Percentiles rank a stretch among this genome's conserved stretches.
Conservation (phyloP, 441 rosid species). For the Populus hybrid region DNA sequence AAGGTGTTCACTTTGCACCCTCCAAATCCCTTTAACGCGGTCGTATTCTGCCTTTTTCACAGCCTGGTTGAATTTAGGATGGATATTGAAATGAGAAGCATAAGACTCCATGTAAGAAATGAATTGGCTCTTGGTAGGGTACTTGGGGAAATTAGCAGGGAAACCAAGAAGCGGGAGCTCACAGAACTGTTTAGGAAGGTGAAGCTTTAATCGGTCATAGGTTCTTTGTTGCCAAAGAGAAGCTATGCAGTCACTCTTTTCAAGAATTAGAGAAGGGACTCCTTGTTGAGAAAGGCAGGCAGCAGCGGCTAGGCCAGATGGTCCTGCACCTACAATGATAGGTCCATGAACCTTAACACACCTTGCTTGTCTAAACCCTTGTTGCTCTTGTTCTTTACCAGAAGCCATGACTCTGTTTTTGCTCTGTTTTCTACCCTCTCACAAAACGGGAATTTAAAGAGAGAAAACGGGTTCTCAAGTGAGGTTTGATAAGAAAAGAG, state of each 20-base stretch:
- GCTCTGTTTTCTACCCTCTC: slow-evolving; percentile 19
- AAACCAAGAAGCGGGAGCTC: slow-evolving; percentile 67
- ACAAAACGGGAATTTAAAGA: not conserved
- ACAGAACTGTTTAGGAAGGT: slow-evolving; percentile 86
- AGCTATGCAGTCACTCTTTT: slow-evolving; percentile 71
- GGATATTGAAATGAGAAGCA: slow-evolving; percentile 64
- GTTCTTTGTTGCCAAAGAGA: slow-evolving; percentile 80
- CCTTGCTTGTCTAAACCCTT: slow-evolving; percentile 6
- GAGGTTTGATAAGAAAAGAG: not conserved
- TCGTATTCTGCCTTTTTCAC: slow-evolving; percentile 57
- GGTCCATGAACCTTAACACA: slow-evolving; percentile 43
- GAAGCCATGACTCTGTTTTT: slow-evolving; percentile 38
- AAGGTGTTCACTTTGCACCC: slow-evolving; percentile 49
- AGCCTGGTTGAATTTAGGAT: slow-evolving; percentile 58
- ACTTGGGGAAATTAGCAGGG: slow-evolving; percentile 67
- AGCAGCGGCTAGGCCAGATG: slow-evolving; percentile 77
- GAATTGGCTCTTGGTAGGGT: slow-evolving; percentile 72
- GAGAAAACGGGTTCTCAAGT: slow-evolving; percentile 5
- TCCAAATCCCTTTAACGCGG: slow-evolving; percentile 53
- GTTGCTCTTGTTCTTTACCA: slow-evolving; percentile 16
- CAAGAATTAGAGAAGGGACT: slow-evolving; percentile 69
- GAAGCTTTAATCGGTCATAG: slow-evolving; percentile 89
- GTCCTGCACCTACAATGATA: slow-evolving; percentile 53
- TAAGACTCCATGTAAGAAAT: slow-evolving; percentile 72
- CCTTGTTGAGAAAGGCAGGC: slow-evolving; percentile 66